Percentiles rank a stretch among this genome's conserved stretches.
Conservation (phyloP, 345 rosid species). For the Pseudoturritis turrita region DNA sequence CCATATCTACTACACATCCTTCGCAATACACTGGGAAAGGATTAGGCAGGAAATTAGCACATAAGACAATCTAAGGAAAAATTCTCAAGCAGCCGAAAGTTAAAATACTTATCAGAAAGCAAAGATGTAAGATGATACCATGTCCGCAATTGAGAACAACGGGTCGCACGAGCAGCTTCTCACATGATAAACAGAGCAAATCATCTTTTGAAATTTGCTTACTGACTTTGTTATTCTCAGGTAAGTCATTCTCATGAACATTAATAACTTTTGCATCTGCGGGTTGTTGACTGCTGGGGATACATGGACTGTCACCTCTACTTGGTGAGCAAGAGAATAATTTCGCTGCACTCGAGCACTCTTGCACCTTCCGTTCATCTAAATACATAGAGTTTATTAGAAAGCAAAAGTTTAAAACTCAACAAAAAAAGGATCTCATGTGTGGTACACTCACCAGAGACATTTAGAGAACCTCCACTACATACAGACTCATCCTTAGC, state of each 20-base stretch:
- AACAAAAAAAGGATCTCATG: not conserved
- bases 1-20: slow-evolving; percentile 45
- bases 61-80: not conserved
- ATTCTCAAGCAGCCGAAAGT: not conserved
- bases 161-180: slow-evolving; percentile 55
- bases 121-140: slow-evolving; percentile 43
- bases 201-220: slow-evolving; percentile 43
- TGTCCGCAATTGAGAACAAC: slow-evolving; percentile 84
- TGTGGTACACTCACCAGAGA: slow-evolving; percentile 22
- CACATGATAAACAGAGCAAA: slow-evolving; percentile 65
- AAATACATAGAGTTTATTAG: not conserved
- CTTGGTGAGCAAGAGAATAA: not conserved
- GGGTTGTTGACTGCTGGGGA: slow-evolving; percentile 5
- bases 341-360: slow-evolving; percentile 13
- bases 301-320: not conserved
- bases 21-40: slow-evolving; percentile 60
- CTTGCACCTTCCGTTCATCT: slow-evolving; percentile 20
- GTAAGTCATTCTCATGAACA: slow-evolving; percentile 9
- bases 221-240: not conserved
- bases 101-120: not conserved
- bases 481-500: slow-evolving; percentile 22
- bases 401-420: slow-evolving; percentile 12
- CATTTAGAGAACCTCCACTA: slow-evolving; percentile 4
- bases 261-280: not conserved
- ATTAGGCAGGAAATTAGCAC: not conserved